Evolutionary conservation across 768 basidiomycete species (phyloP).

Genomic region (Lactarius pseudohatsudake): DNA sequence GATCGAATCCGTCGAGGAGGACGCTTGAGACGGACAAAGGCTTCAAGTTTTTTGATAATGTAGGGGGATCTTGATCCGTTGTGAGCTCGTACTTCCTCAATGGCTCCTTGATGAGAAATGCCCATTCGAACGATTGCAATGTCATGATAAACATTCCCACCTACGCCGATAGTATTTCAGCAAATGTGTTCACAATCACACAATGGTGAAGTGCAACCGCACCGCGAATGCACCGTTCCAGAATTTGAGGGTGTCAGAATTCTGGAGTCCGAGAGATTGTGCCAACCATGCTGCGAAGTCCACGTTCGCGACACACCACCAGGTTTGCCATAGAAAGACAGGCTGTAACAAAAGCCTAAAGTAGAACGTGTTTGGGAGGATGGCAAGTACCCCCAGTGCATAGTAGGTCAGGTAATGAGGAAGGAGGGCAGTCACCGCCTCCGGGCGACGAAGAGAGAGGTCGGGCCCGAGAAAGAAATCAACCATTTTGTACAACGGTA

Average conservation of each 20-base stretch:
- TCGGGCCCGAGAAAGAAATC: not conserved
- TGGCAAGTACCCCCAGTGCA: slow-evolving; percentile 9
- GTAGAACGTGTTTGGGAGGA: slow-evolving; percentile 12
- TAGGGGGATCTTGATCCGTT: not conserved
- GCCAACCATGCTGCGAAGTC: slow-evolving; percentile 8
- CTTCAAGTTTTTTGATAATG: not conserved
- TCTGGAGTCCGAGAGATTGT: not conserved
- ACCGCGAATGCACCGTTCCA: slow-evolving; percentile 11
- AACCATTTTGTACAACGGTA: not conserved
- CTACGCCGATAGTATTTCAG: slow-evolving; percentile 1
- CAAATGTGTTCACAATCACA: not conserved
- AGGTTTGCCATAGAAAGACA: slow-evolving; percentile 3
- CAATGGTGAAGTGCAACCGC: not conserved
- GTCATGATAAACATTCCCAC: not conserved
- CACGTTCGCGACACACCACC: not conserved
- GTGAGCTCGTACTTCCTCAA: not conserved
- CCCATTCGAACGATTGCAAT: not conserved
- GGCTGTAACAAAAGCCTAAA: slow-evolving; percentile 10
- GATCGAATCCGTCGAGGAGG: slow-evolving; percentile 18
- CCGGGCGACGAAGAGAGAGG: slow-evolving; percentile 2
- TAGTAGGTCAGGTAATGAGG: slow-evolving; percentile 15
- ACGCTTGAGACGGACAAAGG: not conserved
- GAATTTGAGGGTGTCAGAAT: not conserved
- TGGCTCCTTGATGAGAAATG: not conserved
- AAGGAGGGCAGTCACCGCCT: not conserved